These are phyloP conservation scores for Lentinula novae-zelandiae DNA, from an alignment of 1,284 basidiomycete species.

Conservation along the genomic window DNA sequence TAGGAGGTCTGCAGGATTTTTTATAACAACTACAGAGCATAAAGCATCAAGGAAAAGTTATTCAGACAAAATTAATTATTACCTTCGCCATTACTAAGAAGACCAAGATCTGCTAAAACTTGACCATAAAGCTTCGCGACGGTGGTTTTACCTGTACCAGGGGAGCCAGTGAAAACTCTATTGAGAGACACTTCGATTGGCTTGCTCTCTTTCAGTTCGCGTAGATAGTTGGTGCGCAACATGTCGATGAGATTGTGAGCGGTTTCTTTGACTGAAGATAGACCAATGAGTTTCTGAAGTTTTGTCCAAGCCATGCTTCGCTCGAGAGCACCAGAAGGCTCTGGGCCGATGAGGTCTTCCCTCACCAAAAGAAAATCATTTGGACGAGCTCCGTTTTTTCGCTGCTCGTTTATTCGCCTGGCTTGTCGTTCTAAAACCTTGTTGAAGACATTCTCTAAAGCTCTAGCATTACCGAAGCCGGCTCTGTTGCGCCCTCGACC, in stretches of 20 bases:
- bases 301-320: slow-evolving; percentile 47
- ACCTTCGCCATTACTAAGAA: slow-evolving; percentile 69
- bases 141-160: slow-evolving; percentile 67
- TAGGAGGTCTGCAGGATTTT: slow-evolving; percentile 64
- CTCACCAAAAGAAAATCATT: slow-evolving; percentile 48
- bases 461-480: slow-evolving; percentile 67
- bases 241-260: slow-evolving; percentile 44
- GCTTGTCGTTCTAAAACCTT: slow-evolving; percentile 50
- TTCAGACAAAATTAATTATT: background rate
- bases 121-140: slow-evolving; percentile 62
- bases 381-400: slow-evolving; percentile 31
- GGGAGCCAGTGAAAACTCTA: slow-evolving; percentile 58
- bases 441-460: slow-evolving; percentile 46
- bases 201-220: slow-evolving; percentile 52
- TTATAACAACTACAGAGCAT: slow-evolving; percentile 46
- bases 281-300: slow-evolving; percentile 50
- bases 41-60: background rate
- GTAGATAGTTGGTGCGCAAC: slow-evolving; percentile 50
- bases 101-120: slow-evolving; percentile 53
- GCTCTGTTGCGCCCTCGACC: slow-evolving; percentile 48
- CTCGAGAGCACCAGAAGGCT: slow-evolving; percentile 46
- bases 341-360: slow-evolving; percentile 61
- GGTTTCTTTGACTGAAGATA: slow-evolving; percentile 53
- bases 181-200: slow-evolving; percentile 55
- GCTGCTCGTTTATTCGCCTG: slow-evolving; percentile 36